Percentiles rank a stretch among this genome's conserved stretches.
Evolutionary conservation across 192 early-diverging fungal species (phyloP).

Genomic region (Coemansia sp.): DNA sequence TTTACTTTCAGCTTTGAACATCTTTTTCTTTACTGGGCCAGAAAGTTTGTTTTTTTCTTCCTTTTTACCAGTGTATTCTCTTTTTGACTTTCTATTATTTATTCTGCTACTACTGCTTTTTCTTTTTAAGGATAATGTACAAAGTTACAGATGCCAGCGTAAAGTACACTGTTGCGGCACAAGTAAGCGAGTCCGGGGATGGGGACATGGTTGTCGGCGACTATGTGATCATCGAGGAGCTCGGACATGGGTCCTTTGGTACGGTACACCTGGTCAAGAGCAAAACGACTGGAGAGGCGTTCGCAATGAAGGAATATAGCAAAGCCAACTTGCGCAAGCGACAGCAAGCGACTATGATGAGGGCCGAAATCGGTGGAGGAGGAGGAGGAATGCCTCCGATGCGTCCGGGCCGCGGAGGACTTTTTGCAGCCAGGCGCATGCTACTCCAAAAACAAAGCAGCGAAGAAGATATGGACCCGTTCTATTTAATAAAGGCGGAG

Average conservation of each 20-base stretch:
- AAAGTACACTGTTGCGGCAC: constrained; percentile 63
- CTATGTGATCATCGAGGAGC: constrained; percentile 73
- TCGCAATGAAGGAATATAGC: constrained; percentile 92
- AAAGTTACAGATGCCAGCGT: constrained; percentile 42
- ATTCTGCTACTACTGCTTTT: neutral
- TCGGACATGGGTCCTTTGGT: constrained; percentile 90
- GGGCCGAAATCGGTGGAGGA: constrained; percentile 33
- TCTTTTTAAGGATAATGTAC: constrained; percentile 30
- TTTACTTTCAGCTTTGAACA: neutral
- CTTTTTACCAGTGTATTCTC: constrained; percentile 1
- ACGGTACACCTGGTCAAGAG: constrained; percentile 79
- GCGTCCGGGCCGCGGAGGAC: constrained; percentile 24
- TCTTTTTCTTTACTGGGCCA: neutral
- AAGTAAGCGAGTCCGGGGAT: constrained; percentile 67
- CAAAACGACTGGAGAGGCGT: constrained; percentile 43
- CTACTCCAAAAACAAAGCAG: constrained; percentile 31
- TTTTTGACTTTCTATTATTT: neutral
- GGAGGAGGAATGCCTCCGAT: constrained; percentile 30
- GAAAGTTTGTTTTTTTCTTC: neutral
- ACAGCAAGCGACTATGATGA: constrained; percentile 59
- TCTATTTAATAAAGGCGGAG: constrained; percentile 85
- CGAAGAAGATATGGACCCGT: constrained; percentile 63
- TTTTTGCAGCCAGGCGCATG: constrained; percentile 35
- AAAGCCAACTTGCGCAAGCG: constrained; percentile 81
- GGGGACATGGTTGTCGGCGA: constrained; percentile 81